Percentiles rank a stretch among this genome's conserved stretches.
These are phyloP conservation scores for Teratosphaeria nubilosa DNA, from an alignment of 2,329 filamentous ascomycete genomes.

Conservation along the genomic window DNA sequence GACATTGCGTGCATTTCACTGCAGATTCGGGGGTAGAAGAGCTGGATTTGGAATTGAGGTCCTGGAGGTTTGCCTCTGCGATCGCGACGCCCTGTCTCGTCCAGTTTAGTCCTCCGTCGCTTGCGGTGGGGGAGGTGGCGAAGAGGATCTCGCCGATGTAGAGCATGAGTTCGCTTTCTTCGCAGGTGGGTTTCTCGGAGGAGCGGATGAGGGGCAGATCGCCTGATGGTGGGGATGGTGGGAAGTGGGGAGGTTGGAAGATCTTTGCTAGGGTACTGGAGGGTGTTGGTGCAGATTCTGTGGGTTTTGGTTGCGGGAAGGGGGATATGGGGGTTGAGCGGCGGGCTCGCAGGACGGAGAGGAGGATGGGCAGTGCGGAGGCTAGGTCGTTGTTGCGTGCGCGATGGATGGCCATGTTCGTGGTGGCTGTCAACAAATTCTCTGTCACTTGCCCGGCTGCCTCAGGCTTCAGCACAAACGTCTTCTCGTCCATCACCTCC, in stretches of 20 bases:
- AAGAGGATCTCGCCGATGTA: conserved; percentile 94
- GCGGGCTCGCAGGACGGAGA: conserved; percentile 73
- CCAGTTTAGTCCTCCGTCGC: conserved; percentile 72
- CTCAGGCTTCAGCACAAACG: conserved; percentile 44
- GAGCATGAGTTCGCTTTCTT: conserved; percentile 75
- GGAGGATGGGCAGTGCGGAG: conserved; percentile 68
- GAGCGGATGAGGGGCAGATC: conserved; percentile 55
- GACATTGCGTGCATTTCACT: conserved; percentile 64
- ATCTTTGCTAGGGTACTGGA: background rate
- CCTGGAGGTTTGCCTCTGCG: conserved; percentile 48
- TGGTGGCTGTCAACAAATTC: conserved; percentile 67
- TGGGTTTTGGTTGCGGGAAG: conserved; percentile 15
- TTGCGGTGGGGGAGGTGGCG: conserved; percentile 44
- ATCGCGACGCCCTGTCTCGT: conserved; percentile 78
- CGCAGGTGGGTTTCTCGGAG: conserved; percentile 50
- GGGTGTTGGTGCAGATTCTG: conserved; percentile 11
- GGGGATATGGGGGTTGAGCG: conserved; percentile 45
- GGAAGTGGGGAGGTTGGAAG: conserved; percentile 44
- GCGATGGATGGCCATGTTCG: conserved; percentile 67
- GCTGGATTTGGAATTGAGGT: conserved; percentile 13
- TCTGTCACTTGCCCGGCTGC: conserved; percentile 46
- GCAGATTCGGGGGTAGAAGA: conserved; percentile 27
- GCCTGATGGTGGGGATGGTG: conserved; percentile 60
- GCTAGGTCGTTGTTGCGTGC: conserved; percentile 58
- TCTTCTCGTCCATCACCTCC: conserved; percentile 50